Conservation (phyloP, 192 early-diverging fungal genomes). For the Endogone sp. region DNA sequence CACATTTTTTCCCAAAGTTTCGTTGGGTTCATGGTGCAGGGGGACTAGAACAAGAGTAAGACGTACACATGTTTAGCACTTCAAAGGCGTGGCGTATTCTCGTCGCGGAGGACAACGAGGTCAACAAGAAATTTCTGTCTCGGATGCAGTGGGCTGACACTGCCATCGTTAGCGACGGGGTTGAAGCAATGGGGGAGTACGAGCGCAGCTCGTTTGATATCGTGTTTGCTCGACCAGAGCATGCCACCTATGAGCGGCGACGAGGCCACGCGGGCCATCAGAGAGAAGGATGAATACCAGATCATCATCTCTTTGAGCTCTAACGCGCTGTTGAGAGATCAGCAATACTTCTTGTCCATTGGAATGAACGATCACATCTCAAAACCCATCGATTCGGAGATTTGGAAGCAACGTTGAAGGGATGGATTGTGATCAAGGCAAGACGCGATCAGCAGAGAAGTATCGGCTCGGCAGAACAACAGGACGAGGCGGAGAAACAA, state of each 20-base stretch:
- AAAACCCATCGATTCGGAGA: conserved; percentile 1
- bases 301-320: neutral
- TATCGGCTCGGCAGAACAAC: too few species aligned
- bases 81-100: conserved; percentile 50
- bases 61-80: too few species aligned
- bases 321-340: neutral
- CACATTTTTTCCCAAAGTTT: too few species aligned
- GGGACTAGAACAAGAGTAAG: too few species aligned
- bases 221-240: neutral
- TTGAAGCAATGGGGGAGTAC: conserved; percentile 3
- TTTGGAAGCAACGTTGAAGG: too few species aligned
- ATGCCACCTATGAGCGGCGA: conserved; percentile 1
- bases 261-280: neutral
- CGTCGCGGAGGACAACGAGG: conserved; percentile 62
- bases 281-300: neutral
- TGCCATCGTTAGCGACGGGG: neutral
- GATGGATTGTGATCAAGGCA: too few species aligned
- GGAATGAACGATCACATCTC: conserved; percentile 1
- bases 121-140: conserved; percentile 47
- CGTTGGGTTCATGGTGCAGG: too few species aligned
- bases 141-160: neutral
- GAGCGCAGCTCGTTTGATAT: neutral
- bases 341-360: neutral
- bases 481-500: too few species aligned
- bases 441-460: too few species aligned